Evolutionary conservation across 371 early-diverging fungal genomes (phyloP), one percentile per base, ranked within the genome.

Genomic region (Saksenaea vasiformis): DNA sequence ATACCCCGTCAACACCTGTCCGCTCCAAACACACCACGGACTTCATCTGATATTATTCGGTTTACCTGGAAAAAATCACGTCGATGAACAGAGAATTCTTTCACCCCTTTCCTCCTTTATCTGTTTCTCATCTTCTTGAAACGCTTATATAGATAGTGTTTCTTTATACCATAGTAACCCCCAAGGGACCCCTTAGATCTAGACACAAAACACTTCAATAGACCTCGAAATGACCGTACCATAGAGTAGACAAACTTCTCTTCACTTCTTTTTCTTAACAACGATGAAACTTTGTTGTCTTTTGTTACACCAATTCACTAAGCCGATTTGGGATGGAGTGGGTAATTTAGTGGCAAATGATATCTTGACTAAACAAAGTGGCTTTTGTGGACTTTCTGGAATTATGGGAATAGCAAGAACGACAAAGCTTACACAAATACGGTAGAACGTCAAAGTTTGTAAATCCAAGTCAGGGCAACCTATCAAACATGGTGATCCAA

Each of bases 181-280:
- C 51, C 51, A 47, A 47, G 43, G 0, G 22, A 47, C 51, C 51
- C 51, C 51, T 47, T 47, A 22, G 24, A 47, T 47, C 51, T 47
- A 47, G 51, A 47, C 51, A 22, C 27, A 22, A 47, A 19, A 5
- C 11, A 10, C 22, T 22, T 11, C 22, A 19, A n/a, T 47, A 17
- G 24, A 47, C n/a, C 5, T n/a, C 10, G 19, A 47, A 47, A 47
- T 10, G 51, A 47, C 7, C 10, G 22, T 22, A 47, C 3, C 17
- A 47, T 47, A 47, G 22, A 47, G 22, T 11, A 10, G 51, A 31
- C 31, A 31, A 7, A 7, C 4, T 31, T 31, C 31, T 31, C 7
- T 31, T 31, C 7, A 31, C 31, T 31, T 31, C 7, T 31, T 31
- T 7, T 31, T 39, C 11, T 39, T 39, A 5, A n/a, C 3, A 2